These are phyloP conservation scores for Cladobotryum protrusum DNA, from an alignment of 2,329 filamentous ascomycete species.

Conservation along the genomic window DNA sequence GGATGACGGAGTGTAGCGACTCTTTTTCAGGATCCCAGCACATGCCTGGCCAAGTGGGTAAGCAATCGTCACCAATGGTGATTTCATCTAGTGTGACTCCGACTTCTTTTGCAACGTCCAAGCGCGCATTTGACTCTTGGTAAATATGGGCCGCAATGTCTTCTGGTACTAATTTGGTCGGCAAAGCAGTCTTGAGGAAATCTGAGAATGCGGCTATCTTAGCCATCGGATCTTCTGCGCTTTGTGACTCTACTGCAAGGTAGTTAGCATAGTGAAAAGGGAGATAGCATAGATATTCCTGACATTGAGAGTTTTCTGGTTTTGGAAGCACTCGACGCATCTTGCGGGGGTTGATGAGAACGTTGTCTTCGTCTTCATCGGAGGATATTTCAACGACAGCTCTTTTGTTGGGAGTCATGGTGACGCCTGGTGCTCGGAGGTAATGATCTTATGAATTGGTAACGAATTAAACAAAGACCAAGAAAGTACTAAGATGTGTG, in stretches of 20 bases:
- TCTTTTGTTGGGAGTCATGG: constrained; percentile 2
- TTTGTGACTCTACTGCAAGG: not conserved
- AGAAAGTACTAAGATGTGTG: no score
- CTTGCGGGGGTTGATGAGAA: constrained; percentile 1
- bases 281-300: not conserved
- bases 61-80: constrained; percentile 23
- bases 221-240: not conserved
- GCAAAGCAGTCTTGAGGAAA: constrained; percentile 14
- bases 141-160: constrained; percentile 18
- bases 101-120: constrained; percentile 16
- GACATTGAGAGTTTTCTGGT: not conserved
- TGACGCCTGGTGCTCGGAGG: no score
- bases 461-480: no score
- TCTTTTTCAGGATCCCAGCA: constrained; percentile 20
- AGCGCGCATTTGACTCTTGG: constrained; percentile 17
- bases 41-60: constrained; percentile 22
- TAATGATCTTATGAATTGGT: no score
- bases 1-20: constrained; percentile 21
- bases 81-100: constrained; percentile 16
- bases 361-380: constrained; percentile 3
- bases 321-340: not conserved
- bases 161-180: constrained; percentile 17
- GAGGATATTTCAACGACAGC: constrained; percentile 6
- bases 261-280: not conserved
- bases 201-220: constrained; percentile 6